Evolutionary conservation across 352 stramenopile genomes (phyloP).

Genomic region (Phytophthora pistaciae): DNA sequence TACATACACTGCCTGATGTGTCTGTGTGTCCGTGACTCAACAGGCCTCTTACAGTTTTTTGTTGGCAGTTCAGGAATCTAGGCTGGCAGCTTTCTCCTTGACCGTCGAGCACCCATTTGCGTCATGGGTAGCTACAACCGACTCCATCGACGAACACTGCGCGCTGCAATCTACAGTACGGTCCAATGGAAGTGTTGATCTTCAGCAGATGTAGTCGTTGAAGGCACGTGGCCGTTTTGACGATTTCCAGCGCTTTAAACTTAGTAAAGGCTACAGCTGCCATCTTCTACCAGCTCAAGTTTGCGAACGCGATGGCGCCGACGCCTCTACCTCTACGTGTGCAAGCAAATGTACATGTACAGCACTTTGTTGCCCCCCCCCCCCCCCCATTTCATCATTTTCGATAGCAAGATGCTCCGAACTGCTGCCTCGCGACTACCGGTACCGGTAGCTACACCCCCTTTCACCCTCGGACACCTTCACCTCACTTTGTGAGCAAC

Average conservation of each 20-base stretch:
- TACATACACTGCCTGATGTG: no score
- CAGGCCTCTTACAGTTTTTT: not conserved
- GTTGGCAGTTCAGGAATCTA: not conserved
- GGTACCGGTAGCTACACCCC: not conserved
- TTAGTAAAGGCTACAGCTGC: no score
- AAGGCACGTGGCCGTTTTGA: conserved; percentile 1
- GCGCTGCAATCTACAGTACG: not conserved
- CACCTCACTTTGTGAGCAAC: not conserved
- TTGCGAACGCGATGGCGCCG: not conserved
- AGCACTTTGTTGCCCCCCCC: no score
- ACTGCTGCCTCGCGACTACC: not conserved
- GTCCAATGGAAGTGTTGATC: no score
- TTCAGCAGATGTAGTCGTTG: not conserved
- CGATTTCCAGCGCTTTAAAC: not conserved
- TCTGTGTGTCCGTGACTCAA: not conserved
- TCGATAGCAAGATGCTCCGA: not conserved
- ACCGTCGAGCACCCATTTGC: not conserved
- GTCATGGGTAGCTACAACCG: not conserved
- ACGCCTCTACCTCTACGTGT: no score
- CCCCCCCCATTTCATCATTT: not conserved
- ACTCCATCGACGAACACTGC: not conserved
- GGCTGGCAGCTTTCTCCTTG: not conserved
- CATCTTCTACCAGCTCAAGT: not conserved
- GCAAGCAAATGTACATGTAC: no score
- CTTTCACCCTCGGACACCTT: not conserved